Evolutionary conservation across 345 rosid genomes (phyloP), one percentile per base, ranked within the genome.

Genomic region (Bruguiera parviflora): DNA sequence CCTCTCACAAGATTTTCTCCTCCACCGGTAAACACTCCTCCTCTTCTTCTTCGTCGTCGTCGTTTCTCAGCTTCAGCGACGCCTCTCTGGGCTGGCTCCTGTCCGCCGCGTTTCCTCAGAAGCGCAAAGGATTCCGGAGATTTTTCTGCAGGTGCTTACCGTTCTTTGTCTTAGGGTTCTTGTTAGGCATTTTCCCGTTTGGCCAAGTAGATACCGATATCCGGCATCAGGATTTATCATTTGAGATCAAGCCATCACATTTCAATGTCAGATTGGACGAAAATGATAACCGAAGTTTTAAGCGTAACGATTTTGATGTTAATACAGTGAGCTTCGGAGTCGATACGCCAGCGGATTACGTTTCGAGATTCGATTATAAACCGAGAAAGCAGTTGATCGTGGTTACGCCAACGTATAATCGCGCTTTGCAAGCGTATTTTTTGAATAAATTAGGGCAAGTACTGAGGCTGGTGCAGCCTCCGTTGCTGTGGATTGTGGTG

Each of bases 401-500:
- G 75, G 83, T 94, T 27, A 89, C 98, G 24, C 92, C 97, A 47
- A 94, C 98, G 29, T 89, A 88, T 71, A 84, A 88, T 60, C 81
- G 97, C 56, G 96, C 87, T 53, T 65, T 82, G 74, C 98, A 94
- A 73, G 96, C 87, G 3, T 94, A 87, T 68, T 88, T 79, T 69
- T 75, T 94, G 71, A 88, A 78, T 74, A 84, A 96, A 74, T 53
- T 94, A 64, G 95, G 87, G 63, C 98, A 94, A 65, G 84, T 86
- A 32, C 67, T 94, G 81, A 84, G 88, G 81, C 84, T 91, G 19
- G 95, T 89, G 69, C 81, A 76, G 68, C 87, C 92, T 21, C 98
- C 98, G 27, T 21, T 94, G 56, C 75, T 94, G 70, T 94, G 98
- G 98, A 84, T 94, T 46, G 97, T 91, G 78, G 98, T 91, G 69